These are phyloP conservation scores for Capillidium rhysosporum DNA, from an alignment of 371 early-diverging fungal genomes.

Conservation along the genomic window DNA sequence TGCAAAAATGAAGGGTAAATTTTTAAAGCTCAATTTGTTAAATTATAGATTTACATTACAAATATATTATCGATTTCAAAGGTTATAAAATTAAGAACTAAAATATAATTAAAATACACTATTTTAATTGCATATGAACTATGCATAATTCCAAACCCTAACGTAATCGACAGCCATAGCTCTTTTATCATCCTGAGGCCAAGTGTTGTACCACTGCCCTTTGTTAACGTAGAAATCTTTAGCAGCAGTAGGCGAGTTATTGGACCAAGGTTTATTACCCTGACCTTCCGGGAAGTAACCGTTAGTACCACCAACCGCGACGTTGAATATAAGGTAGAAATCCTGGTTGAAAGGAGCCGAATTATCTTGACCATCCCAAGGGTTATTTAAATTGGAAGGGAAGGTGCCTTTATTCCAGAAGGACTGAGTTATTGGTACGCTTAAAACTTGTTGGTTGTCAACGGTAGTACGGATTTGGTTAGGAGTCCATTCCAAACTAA, in stretches of 20 bases:
- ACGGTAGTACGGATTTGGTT: constrained; percentile 33
- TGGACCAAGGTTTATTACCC: constrained; percentile 16
- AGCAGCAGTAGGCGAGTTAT: constrained; percentile 14
- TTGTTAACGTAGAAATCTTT: constrained; percentile 26
- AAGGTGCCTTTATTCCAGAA: constrained; percentile 24
- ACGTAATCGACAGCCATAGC: constrained; percentile 32
- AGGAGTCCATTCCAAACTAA: constrained; percentile 34
- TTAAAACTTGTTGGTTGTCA: constrained; percentile 25
- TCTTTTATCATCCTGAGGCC: constrained; percentile 24
- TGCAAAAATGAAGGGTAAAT: too few relatives aligned
- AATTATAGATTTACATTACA: too few relatives aligned
- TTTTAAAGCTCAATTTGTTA: too few relatives aligned
- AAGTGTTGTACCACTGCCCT: constrained; percentile 26
- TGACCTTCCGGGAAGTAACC: constrained; percentile 36
- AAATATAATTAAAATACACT: too few relatives aligned
- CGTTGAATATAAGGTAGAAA: constrained; percentile 37
- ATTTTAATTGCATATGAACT: not conserved
- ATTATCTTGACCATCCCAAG: constrained; percentile 24
- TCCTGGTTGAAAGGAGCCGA: constrained; percentile 43
- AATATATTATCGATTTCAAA: too few relatives aligned
- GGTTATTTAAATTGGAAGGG: constrained; percentile 22
- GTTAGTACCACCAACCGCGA: constrained; percentile 43
- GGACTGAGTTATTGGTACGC: constrained; percentile 25
- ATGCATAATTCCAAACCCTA: not conserved
- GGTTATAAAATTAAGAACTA: too few relatives aligned